These are phyloP conservation scores for Rasamsonia emersonii DNA, from an alignment of 2,329 filamentous ascomycete species.

Conservation along the genomic window DNA sequence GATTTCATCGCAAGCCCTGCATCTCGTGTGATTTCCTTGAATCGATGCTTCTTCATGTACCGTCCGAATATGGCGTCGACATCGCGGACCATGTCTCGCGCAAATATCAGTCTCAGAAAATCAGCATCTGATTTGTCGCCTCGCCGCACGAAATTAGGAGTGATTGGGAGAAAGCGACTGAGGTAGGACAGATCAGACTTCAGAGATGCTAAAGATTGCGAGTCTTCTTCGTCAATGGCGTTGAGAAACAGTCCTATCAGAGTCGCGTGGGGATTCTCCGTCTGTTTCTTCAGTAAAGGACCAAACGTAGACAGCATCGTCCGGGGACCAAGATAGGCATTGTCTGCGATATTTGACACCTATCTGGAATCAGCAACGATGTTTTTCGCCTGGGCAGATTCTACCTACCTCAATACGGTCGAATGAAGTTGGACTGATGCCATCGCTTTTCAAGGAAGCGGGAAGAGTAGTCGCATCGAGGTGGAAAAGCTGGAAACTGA, in stretches of 20 bases:
- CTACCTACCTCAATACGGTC: constrained; percentile 32
- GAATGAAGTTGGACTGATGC: too few species aligned
- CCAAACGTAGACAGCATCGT: constrained; percentile 18
- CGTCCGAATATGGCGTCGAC: constrained; percentile 10
- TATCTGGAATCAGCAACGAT: too few species aligned
- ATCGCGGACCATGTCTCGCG: constrained; percentile 2
- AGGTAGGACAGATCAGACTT: constrained; percentile 2
- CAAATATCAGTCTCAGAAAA: neutral
- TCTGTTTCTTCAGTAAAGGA: constrained; percentile 23
- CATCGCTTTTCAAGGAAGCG: constrained; percentile 4
- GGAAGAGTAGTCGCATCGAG: constrained; percentile 18
- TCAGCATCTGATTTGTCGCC: constrained; percentile 3
- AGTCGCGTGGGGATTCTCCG: constrained; percentile 31
- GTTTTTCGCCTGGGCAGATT: neutral
- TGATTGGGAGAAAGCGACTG: constrained; percentile 7
- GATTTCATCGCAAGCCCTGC: constrained; percentile 18
- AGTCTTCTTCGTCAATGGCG: constrained; percentile 17
- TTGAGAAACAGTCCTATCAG: constrained; percentile 37
- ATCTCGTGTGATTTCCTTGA: constrained; percentile 5
- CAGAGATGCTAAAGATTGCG: neutral
- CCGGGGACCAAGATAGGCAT: constrained; percentile 22
- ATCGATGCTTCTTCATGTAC: constrained; percentile 4
- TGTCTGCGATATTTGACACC: constrained; percentile 35
- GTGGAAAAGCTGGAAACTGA: constrained; percentile 22
- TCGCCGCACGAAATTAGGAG: neutral